phyloP scores from a whole-genome alignment of 371 early-diverging fungal genomes.

The Mortierella sp. region DNA sequence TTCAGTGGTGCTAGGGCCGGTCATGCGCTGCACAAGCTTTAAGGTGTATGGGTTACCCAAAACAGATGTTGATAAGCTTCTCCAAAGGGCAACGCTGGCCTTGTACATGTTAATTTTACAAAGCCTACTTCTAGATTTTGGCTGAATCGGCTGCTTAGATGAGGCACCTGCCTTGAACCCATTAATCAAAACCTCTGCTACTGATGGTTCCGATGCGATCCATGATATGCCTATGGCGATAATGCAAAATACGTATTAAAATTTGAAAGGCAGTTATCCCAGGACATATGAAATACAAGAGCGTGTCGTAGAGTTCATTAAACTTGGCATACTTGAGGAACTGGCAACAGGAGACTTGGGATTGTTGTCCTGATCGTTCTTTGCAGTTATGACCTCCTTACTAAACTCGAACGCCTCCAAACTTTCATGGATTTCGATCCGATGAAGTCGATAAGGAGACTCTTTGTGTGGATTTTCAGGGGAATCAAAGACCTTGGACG shows the following conservation, averaged over 20 bases:
- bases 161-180: slow-evolving; percentile 65
- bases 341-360: slow-evolving; percentile 56
- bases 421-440: slow-evolving; percentile 51
- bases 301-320: no score
- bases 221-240: slow-evolving; percentile 63
- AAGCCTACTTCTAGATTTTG: slow-evolving; percentile 59
- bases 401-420: slow-evolving; percentile 61
- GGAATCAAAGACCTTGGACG: background rate
- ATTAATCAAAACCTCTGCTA: slow-evolving; percentile 69
- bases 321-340: slow-evolving; percentile 51
- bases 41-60: background rate
- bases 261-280: background rate
- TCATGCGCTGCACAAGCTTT: slow-evolving; percentile 12
- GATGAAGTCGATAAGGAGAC: slow-evolving; percentile 38
- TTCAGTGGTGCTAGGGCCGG: background rate
- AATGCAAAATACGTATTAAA: background rate
- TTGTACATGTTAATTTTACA: slow-evolving; percentile 50
- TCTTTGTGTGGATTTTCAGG: background rate
- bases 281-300: background rate
- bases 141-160: slow-evolving; percentile 61
- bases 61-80: background rate
- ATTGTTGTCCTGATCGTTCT: slow-evolving; percentile 25
- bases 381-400: slow-evolving; percentile 57
- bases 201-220: slow-evolving; percentile 58
- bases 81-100: slow-evolving; percentile 20